Conservation (phyloP, 208 protist species). For the Leishmania guyanensis region DNA sequence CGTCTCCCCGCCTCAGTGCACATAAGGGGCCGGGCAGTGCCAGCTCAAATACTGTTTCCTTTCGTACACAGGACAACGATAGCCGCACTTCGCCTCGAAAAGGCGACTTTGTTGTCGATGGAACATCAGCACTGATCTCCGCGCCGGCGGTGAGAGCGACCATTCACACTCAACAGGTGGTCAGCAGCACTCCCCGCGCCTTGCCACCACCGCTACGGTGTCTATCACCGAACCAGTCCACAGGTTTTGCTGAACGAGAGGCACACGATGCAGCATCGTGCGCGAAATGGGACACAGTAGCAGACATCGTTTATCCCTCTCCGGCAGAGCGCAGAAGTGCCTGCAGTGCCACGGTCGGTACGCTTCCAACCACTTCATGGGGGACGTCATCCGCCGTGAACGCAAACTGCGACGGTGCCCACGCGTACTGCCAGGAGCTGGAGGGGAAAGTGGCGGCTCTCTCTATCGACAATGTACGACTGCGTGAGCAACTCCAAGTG, state of each 20-base stretch:
- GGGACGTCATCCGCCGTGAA: not conserved
- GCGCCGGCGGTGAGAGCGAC: not conserved
- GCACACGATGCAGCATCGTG: not conserved
- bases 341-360: too few species aligned
- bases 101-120: too few species aligned
- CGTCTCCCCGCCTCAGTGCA: not conserved
- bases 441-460: conserved; percentile 38
- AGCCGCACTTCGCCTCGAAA: not conserved
- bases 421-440: conserved; percentile 10
- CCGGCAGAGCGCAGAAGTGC: not conserved
- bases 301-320: not conserved
- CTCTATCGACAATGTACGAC: conserved; percentile 50
- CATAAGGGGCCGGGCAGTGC: not conserved
- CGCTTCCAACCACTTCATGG: not conserved
- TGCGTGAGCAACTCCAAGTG: conserved; percentile 42
- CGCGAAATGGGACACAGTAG: not conserved
- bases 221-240: not conserved
- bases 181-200: not conserved
- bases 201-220: not conserved
- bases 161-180: not conserved
- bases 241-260: not conserved
- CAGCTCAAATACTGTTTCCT: not conserved
- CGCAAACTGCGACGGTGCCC: not conserved
- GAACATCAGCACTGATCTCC: not conserved
- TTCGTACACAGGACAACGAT: not conserved